Evolutionary conservation across 1,284 basidiomycete species (phyloP).

Genomic region (Acaromyces ingoldii): DNA sequence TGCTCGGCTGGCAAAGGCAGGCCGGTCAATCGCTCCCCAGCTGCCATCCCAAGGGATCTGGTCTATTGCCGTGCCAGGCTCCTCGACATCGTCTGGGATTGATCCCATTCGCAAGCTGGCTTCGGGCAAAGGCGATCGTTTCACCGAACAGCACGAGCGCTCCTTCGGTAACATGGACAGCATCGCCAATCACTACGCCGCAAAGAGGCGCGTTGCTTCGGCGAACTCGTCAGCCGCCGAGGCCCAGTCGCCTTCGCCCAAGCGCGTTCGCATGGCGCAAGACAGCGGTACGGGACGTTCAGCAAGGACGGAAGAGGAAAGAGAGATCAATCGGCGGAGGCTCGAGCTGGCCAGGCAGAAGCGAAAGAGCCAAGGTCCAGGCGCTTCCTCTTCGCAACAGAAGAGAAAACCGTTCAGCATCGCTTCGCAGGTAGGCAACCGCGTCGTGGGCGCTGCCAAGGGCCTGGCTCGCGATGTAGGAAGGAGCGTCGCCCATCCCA

Average conservation of each 20-base stretch:
- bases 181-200: slow-evolving; percentile 35
- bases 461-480: too few species aligned
- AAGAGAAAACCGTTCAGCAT: too few species aligned
- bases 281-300: too few species aligned
- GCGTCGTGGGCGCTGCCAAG: too few species aligned
- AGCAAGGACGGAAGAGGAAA: neutral
- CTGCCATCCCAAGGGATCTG: neutral
- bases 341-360: slow-evolving; percentile 3
- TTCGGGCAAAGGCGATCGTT: slow-evolving; percentile 12
- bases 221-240: slow-evolving; percentile 8
- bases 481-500: too few species aligned
- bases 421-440: too few species aligned
- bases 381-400: neutral
- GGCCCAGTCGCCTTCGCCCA: too few species aligned
- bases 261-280: too few species aligned
- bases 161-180: slow-evolving; percentile 36
- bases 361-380: neutral
- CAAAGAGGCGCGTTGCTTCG: slow-evolving; percentile 7
- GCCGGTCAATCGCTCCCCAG: slow-evolving; percentile 13
- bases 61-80: neutral
- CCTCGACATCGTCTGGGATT: neutral
- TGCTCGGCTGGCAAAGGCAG: slow-evolving; percentile 24
- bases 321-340: slow-evolving; percentile 1
- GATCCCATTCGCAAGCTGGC: too few species aligned
- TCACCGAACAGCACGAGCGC: slow-evolving; percentile 26